Evolutionary conservation across 2,329 filamentous ascomycete species (phyloP), one percentile per base, ranked within the genome.

Genomic region (Sclerotinia borealis): DNA sequence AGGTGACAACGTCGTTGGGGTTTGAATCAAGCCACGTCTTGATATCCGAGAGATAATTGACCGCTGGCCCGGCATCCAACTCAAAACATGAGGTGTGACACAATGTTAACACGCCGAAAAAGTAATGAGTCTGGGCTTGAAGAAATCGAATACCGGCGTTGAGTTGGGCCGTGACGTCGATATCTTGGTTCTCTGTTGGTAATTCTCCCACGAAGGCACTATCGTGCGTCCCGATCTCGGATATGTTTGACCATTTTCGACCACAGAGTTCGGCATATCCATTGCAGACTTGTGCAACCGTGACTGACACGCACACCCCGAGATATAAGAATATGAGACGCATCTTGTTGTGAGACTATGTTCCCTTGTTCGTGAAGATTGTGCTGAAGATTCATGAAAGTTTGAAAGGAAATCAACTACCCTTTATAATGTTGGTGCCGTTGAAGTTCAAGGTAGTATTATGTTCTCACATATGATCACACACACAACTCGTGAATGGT

Each of bases 181-280:
- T 76, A 63, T 83, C 80, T 70, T 91, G 87, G 72, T 88, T 88
- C 19, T 74, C 65, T 13, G 69, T 72, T 5, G 67, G 69, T 13
- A 73, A 56, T 11, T 64, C 37, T 4, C 73, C 73, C 9, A 73
- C 72, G 31, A 75, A 75, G 1, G 73, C 69, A 2, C 83, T 84
- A 76, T 90, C 82, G 75, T 91, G 88, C 4, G 87, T 79, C 29
- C 86, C 88, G 69, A 95, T 84, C 73, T 92, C 83, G 1, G 90
- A 92, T 68, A 95, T 83, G 68, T 89, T 85, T 76, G 85, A 87
- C 78, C 93, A 95, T n/a, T 83, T 77, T 67, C 84, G 85, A 65
- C 77, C 78, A 79, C 91, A 95, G 34, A 95, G 83, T 48, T 81
- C 79, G 0, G 89, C 87, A 4, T 89, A 91, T 78, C 93, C 93